phyloP scores from a whole-genome alignment of 257 asterid genomes.

The Solanum neorickii region DNA sequence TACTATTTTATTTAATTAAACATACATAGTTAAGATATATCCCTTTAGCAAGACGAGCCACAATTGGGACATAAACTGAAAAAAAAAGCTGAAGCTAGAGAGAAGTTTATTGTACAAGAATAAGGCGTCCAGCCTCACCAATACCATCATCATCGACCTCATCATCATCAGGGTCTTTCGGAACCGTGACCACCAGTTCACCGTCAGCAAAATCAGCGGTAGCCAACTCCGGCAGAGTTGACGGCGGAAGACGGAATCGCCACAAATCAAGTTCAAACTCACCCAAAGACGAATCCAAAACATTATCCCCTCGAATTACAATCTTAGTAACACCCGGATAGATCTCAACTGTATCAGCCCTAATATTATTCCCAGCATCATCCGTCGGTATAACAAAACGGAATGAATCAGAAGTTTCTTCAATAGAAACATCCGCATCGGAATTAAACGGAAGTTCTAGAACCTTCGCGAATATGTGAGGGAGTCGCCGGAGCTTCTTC shows the following conservation, averaged over 20 bases:
- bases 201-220: constrained; percentile 50
- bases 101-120: constrained; percentile 53
- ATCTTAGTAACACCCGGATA: constrained; percentile 73
- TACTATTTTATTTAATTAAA: not conserved
- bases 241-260: constrained; percentile 72
- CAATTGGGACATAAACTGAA: not conserved
- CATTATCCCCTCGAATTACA: constrained; percentile 41
- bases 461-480: constrained; percentile 79
- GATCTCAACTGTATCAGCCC: constrained; percentile 70
- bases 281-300: constrained; percentile 23
- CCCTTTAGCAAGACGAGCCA: not conserved
- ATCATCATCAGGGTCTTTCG: constrained; percentile 37
- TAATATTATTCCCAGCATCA: constrained; percentile 25
- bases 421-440: constrained; percentile 57
- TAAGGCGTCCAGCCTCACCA: constrained; percentile 39
- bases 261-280: constrained; percentile 64
- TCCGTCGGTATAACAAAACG: constrained; percentile 53
- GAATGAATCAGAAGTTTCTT: constrained; percentile 43
- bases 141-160: constrained; percentile 24
- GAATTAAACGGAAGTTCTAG: constrained; percentile 67
- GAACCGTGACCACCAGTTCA: constrained; percentile 67
- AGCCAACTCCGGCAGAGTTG: constrained; percentile 59
- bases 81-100: not conserved
- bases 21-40: not conserved
- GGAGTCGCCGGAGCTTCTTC: constrained; percentile 71